Conservation (phyloP, 345 rosid species). For the Salix koriyanagi region DNA sequence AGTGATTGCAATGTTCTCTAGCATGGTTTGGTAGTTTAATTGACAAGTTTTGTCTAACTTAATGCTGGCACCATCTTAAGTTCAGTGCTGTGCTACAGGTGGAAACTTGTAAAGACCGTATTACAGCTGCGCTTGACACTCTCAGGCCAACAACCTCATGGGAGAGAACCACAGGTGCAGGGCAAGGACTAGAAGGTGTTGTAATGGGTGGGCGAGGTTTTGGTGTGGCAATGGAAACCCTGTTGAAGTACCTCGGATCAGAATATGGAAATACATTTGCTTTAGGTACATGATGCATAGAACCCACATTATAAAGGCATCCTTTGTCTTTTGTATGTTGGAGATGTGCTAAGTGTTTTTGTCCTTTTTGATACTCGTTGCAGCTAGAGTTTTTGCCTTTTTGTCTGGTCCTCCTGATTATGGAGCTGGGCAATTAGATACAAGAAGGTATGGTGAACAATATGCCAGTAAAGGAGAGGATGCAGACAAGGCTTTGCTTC, state of each 20-base stretch:
- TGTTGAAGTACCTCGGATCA: constrained; percentile 87
- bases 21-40: neutral
- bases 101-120: constrained; percentile 85
- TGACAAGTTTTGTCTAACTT: neutral
- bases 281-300: constrained; percentile 50
- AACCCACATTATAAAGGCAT: neutral
- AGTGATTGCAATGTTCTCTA: neutral
- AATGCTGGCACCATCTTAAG: constrained; percentile 6
- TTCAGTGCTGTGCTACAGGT: constrained; percentile 43
- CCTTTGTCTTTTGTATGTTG: neutral
- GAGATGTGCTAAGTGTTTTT: constrained; percentile 3
- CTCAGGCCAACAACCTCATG: constrained; percentile 93
- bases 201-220: constrained; percentile 97
- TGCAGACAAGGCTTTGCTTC: constrained; percentile 98
- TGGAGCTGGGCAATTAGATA: constrained; percentile 97
- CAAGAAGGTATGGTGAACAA: constrained; percentile 95
- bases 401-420: constrained; percentile 98
- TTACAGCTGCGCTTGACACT: constrained; percentile 88
- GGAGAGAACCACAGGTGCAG: constrained; percentile 83
- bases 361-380: constrained; percentile 29
- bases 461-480: constrained; percentile 98
- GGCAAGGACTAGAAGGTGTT: constrained; percentile 77
- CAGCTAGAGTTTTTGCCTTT: constrained; percentile 96
- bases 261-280: constrained; percentile 95
- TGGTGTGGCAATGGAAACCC: constrained; percentile 95